These are phyloP conservation scores for Chlorella sp. DNA, from an alignment of 139 green algal species.

Conservation along the genomic window DNA sequence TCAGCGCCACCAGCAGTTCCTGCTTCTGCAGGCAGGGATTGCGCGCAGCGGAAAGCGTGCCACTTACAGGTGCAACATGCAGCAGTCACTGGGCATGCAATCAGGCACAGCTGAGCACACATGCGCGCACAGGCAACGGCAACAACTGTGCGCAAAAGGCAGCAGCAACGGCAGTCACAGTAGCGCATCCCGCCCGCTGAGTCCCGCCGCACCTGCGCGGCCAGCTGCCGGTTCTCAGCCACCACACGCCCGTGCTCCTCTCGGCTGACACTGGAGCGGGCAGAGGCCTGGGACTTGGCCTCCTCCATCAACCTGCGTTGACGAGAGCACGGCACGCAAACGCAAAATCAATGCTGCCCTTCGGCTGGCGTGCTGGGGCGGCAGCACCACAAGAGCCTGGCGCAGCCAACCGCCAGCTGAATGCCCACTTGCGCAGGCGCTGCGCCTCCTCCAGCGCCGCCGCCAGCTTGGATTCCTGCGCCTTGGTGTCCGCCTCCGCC, in stretches of 20 bases:
- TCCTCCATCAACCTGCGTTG: constrained; percentile 67
- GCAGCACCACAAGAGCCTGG: too few relatives aligned
- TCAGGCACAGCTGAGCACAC: too few relatives aligned
- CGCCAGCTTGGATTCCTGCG: constrained; percentile 69
- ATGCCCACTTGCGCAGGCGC: not conserved
- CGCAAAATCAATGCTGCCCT: too few relatives aligned
- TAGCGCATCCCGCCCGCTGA: too few relatives aligned
- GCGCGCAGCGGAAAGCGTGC: too few relatives aligned
- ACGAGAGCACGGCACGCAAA: too few relatives aligned
- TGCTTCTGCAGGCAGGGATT: constrained; percentile 81
- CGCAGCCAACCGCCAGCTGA: not conserved
- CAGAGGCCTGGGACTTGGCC: constrained; percentile 56
- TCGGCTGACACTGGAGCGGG: constrained; percentile 60
- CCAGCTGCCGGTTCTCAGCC: constrained; percentile 30
- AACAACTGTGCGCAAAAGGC: too few relatives aligned
- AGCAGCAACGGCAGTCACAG: too few relatives aligned
- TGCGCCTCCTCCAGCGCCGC: constrained; percentile 26
- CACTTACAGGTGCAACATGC: too few relatives aligned
- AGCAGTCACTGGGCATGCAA: too few relatives aligned
- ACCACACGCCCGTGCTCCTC: constrained; percentile 63
- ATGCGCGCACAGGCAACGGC: too few relatives aligned
- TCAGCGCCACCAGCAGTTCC: constrained; percentile 83
- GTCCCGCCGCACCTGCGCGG: constrained; percentile 44
- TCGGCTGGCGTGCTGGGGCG: too few relatives aligned
- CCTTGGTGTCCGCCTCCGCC: constrained; percentile 54